Evolutionary conservation across 495 filamentous ascomycete species (phyloP).

Genomic region (Aspergillus wentii): DNA sequence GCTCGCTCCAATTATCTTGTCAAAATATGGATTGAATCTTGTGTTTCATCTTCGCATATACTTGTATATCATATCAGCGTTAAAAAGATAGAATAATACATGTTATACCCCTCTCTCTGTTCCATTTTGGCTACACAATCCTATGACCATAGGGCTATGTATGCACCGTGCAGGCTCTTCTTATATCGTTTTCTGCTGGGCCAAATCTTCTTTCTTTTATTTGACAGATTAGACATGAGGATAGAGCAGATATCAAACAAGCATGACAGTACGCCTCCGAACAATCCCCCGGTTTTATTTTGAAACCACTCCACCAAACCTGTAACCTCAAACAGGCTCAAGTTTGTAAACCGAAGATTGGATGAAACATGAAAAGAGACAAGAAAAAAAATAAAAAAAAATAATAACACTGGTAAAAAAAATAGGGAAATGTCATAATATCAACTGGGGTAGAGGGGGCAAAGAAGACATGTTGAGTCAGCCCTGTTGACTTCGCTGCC

Average conservation of each 20-base stretch:
- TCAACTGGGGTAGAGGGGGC: conserved; percentile 4
- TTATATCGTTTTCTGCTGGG: no score
- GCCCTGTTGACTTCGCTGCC: no score
- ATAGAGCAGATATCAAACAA: no score
- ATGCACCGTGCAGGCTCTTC: no score
- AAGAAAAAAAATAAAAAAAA: conserved; percentile 17
- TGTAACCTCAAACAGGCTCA: conserved; percentile 5
- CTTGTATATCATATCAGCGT: conserved; percentile 6
- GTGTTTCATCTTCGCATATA: no score
- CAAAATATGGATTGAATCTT: no score
- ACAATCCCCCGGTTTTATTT: conserved; percentile 16
- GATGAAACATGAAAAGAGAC: conserved; percentile 14
- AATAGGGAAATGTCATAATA: no score
- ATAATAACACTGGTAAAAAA: conserved; percentile 5
- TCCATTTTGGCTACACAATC: no score
- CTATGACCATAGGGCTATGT: no score
- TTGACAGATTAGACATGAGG: no score
- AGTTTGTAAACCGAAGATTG: conserved; percentile 11
- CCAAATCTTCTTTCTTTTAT: no score
- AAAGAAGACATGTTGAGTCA: conserved; percentile 7
- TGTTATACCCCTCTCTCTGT: conserved; percentile 6
- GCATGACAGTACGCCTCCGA: conserved; percentile 11
- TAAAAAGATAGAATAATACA: conserved; percentile 7
- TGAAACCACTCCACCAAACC: conserved; percentile 15
- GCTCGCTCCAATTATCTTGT: no score